phyloP scores from a whole-genome alignment of 495 filamentous ascomycete genomes.

The Xylaria grammica region DNA sequence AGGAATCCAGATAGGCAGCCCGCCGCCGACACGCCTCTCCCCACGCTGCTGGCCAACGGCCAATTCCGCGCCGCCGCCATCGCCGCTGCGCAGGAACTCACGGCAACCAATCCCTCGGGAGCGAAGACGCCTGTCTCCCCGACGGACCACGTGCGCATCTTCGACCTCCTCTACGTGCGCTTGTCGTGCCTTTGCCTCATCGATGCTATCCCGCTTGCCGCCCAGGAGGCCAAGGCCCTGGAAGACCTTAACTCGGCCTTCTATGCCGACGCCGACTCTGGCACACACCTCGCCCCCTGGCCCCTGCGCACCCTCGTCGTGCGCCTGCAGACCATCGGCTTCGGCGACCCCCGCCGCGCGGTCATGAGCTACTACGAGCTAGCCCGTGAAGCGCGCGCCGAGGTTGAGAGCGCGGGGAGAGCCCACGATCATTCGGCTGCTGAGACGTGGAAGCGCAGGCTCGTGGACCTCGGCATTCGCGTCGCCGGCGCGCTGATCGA shows the following conservation, averaged over 20 bases:
- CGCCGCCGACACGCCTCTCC: slow-evolving; percentile 53
- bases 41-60: slow-evolving; percentile 59
- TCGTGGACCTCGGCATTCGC: slow-evolving; percentile 76
- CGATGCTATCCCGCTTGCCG: slow-evolving; percentile 70
- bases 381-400: slow-evolving; percentile 71
- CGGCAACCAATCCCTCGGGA: slow-evolving; percentile 42
- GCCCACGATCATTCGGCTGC: slow-evolving; percentile 51
- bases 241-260: slow-evolving; percentile 79
- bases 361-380: slow-evolving; percentile 90
- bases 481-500: slow-evolving; percentile 84
- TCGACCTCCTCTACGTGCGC: slow-evolving; percentile 79
- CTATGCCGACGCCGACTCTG: slow-evolving; percentile 59
- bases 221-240: slow-evolving; percentile 82
- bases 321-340: slow-evolving; percentile 81
- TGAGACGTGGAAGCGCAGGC: slow-evolving; percentile 68
- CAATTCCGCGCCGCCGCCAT: slow-evolving; percentile 79
- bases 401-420: slow-evolving; percentile 45
- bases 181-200: slow-evolving; percentile 81
- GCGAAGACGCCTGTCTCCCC: slow-evolving; percentile 53
- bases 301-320: slow-evolving; percentile 80
- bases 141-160: slow-evolving; percentile 67
- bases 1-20: slow-evolving; percentile 51
- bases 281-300: slow-evolving; percentile 79
- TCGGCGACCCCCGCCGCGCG: slow-evolving; percentile 80
- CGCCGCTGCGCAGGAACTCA: slow-evolving; percentile 70